Evolutionary conservation across 768 basidiomycete genomes (phyloP).

Genomic region (Boletus tylopilopsis): DNA sequence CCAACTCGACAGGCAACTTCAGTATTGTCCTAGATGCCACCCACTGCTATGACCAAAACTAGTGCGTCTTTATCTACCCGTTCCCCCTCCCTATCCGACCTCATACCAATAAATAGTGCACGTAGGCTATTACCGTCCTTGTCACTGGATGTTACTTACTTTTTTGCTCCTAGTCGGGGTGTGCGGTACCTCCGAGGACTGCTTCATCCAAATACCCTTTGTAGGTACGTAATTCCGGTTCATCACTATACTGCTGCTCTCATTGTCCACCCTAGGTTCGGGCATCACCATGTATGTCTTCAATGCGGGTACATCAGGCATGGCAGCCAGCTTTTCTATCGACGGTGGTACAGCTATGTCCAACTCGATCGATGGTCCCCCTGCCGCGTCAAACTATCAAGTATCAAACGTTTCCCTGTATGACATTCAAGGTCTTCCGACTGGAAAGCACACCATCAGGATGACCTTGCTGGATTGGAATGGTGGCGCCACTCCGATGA

Average conservation of each 20-base stretch:
- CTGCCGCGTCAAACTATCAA: conserved; percentile 11
- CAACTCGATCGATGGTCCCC: conserved; percentile 2
- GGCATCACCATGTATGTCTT: conserved; percentile 14
- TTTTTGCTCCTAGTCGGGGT: neutral
- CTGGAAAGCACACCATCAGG: conserved; percentile 6
- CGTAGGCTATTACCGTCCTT: no score
- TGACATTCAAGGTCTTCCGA: conserved; percentile 9
- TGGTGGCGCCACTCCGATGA: conserved; percentile 1
- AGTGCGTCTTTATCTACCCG: neutral
- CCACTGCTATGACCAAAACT: conserved; percentile 14
- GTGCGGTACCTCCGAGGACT: conserved; percentile 1
- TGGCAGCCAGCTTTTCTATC: conserved; percentile 8
- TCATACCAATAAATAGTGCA: no score
- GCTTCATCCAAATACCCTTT: conserved; percentile 15
- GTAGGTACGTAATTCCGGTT: conserved; percentile 5
- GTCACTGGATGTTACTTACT: conserved; percentile 14
- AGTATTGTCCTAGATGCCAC: conserved; percentile 8
- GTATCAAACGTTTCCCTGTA: conserved; percentile 14
- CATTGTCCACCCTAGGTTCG: conserved; percentile 6
- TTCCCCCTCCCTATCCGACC: neutral
- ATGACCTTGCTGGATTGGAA: conserved; percentile 12
- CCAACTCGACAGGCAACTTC: neutral
- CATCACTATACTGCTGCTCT: neutral
- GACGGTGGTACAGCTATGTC: conserved; percentile 2
- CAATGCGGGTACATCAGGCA: conserved; percentile 11